phyloP scores from a whole-genome alignment of 2,329 filamentous ascomycete species.

The Phialophora macrospora region DNA sequence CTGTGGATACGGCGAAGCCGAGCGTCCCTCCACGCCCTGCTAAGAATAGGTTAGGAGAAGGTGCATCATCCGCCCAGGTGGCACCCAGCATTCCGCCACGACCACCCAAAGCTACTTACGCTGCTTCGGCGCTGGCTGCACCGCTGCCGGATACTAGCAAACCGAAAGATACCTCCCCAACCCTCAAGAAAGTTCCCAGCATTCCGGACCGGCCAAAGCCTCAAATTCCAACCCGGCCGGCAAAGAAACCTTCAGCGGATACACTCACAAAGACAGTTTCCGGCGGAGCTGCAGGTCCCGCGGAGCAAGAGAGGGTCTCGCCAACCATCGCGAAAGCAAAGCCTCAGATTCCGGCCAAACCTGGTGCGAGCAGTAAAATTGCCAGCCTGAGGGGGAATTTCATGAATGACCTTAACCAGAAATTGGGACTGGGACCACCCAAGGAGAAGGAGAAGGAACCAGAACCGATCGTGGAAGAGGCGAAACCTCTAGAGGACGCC shows the following conservation, averaged over 20 bases:
- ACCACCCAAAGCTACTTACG: slow-evolving; percentile 44
- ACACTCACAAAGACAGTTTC: slow-evolving; percentile 46
- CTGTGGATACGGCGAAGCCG: slow-evolving; percentile 41
- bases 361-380: slow-evolving; percentile 77
- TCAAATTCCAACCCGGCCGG: slow-evolving; percentile 66
- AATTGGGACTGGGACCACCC: slow-evolving; percentile 83
- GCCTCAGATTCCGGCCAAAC: slow-evolving; percentile 78
- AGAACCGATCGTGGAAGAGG: slow-evolving; percentile 61
- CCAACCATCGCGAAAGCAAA: slow-evolving; percentile 69
- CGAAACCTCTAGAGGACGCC: slow-evolving; percentile 82
- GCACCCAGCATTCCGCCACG: slow-evolving; percentile 42
- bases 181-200: slow-evolving; percentile 55
- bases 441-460: slow-evolving; percentile 68
- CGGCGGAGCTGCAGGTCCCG: slow-evolving; percentile 48
- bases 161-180: slow-evolving; percentile 47
- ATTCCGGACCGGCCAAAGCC: slow-evolving; percentile 68
- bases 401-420: slow-evolving; percentile 89
- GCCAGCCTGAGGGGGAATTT: slow-evolving; percentile 89
- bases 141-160: slow-evolving; percentile 38
- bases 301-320: slow-evolving; percentile 43
- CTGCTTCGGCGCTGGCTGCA: slow-evolving; percentile 43
- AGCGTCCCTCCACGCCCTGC: slow-evolving; percentile 41
- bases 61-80: slow-evolving; percentile 33
- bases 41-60: slow-evolving; percentile 39
- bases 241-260: slow-evolving; percentile 55